phyloP scores from a whole-genome alignment of 257 asterid species.

The Fraxinus anomala region DNA sequence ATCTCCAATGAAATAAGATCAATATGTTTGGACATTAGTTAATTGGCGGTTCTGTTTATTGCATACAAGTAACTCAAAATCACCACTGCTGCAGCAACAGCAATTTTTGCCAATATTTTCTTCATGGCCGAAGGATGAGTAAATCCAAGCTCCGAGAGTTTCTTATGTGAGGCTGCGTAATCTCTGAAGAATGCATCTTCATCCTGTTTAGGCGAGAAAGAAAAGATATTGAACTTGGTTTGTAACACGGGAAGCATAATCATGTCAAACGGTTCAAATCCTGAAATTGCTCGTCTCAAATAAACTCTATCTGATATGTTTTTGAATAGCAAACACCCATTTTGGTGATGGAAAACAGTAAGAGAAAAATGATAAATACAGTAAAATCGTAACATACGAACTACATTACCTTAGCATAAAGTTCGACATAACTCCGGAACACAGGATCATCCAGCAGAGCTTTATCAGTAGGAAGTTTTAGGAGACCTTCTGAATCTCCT shows the following conservation, averaged over 20 bases:
- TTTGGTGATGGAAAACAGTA: not conserved
- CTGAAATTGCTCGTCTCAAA: not conserved
- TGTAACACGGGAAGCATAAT: not conserved
- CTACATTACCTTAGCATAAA: constrained; percentile 66
- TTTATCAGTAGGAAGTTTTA: constrained; percentile 77
- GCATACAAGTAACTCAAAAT: constrained; percentile 56
- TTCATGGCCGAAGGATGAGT: constrained; percentile 35
- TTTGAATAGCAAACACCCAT: not conserved
- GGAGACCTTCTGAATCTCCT: constrained; percentile 66
- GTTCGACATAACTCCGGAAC: constrained; percentile 49
- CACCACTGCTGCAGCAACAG: constrained; percentile 53
- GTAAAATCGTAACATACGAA: too few relatives aligned
- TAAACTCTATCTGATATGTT: not conserved
- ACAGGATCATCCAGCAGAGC: constrained; percentile 70
- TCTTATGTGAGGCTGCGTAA: constrained; percentile 81
- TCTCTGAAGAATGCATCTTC: constrained; percentile 87
- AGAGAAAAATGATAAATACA: too few relatives aligned
- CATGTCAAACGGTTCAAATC: not conserved
- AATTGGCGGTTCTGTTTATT: constrained; percentile 27
- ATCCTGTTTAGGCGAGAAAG: constrained; percentile 40
- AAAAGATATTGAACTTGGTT: not conserved
- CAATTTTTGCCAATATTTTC: constrained; percentile 42
- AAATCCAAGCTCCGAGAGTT: constrained; percentile 87
- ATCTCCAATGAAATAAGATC: not conserved
- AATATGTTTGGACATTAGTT: not conserved